Base-by-base conservation (phyloP, 257 asterid species). In the Capsicum baccatum region DNA sequence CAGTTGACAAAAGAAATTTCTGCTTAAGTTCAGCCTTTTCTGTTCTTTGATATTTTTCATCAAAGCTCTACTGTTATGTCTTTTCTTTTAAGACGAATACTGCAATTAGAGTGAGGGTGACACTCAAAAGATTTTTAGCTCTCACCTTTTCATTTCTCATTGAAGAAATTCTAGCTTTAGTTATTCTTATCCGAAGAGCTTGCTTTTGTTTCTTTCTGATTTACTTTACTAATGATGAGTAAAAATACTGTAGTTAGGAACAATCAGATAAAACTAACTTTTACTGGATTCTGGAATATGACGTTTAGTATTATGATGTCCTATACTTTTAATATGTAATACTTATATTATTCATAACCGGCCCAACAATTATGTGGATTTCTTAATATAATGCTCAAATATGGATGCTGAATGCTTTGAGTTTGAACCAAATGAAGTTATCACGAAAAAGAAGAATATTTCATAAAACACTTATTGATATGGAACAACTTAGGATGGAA, bases 1-100 rank as follows among this genome's bases (percentile, higher is more conserved):
- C 79, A 50, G 83, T 85, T 83, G 54, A 84, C 82, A 14, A 76
- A 33, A 64, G 66, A 33, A 71, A 71, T 44, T 47, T 9, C 17
- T 71, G 58, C 79, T 44, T 71, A n/a, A 71, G 10, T 71, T 47
- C 58, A 9, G 58, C 39, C 17, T 47, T 71, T 70, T n/a, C 58
- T 71, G 39, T n/a, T 71, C 58, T 47, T 71, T 3, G 3, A 47
- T 12, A 71, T 10, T 71, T 70, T 71, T 71, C 39, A 47, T 71
- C 79, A 47, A 71, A 71, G 58, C 39, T 47, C 11, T 47, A 71
- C n/a, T 71, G 17, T 17, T n/a, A 11, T 11, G 58, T 47, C 33
- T 35, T 35, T 59, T 17, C 33, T 59, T 59, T 59, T 59, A 12
- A 59, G 12, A 6, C n/a, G 10, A 59, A 47, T 71, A 48, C 7